Evolutionary conservation across 1,139 yeast species (phyloP).

Genomic region (Magnusiomyces fungicola): DNA sequence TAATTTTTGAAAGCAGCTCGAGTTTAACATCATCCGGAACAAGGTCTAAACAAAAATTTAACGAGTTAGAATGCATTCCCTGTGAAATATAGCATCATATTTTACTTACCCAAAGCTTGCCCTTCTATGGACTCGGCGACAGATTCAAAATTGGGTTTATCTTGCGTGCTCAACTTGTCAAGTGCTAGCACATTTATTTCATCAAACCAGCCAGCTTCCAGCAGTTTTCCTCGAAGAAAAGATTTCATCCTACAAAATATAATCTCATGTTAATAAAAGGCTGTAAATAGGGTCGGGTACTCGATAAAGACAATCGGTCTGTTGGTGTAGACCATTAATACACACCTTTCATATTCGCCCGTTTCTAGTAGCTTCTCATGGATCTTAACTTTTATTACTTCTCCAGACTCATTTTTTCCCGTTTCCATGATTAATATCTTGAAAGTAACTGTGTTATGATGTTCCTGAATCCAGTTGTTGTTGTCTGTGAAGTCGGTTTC

Average conservation of each 20-base stretch:
- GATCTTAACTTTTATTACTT: constrained; percentile 53
- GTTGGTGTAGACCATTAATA: too few species aligned
- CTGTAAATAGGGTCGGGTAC: too few species aligned
- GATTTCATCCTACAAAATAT: constrained; percentile 23
- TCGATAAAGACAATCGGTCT: too few species aligned
- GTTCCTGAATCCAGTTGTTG: too few species aligned
- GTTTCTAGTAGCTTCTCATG: constrained; percentile 65
- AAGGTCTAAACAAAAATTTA: constrained; percentile 32
- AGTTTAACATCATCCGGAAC: constrained; percentile 61
- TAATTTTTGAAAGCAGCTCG: constrained; percentile 52
- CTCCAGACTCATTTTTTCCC: constrained; percentile 22
- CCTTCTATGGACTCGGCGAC: constrained; percentile 52
- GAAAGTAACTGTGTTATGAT: too few species aligned
- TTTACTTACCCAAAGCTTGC: constrained; percentile 47
- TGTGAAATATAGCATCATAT: not conserved
- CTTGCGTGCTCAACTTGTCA: constrained; percentile 36
- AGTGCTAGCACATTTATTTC: constrained; percentile 55
- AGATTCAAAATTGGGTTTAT: constrained; percentile 45
- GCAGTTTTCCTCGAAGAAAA: constrained; percentile 51
- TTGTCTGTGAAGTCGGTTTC: too few species aligned
- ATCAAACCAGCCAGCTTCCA: constrained; percentile 84
- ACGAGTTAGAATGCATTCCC: not conserved
- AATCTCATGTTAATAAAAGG: not conserved
- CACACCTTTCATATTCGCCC: constrained; percentile 70
- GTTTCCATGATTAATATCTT: too few species aligned